Conservation (phyloP, 2,329 filamentous ascomycete genomes). For the Verticillium zaregamsianum region DNA sequence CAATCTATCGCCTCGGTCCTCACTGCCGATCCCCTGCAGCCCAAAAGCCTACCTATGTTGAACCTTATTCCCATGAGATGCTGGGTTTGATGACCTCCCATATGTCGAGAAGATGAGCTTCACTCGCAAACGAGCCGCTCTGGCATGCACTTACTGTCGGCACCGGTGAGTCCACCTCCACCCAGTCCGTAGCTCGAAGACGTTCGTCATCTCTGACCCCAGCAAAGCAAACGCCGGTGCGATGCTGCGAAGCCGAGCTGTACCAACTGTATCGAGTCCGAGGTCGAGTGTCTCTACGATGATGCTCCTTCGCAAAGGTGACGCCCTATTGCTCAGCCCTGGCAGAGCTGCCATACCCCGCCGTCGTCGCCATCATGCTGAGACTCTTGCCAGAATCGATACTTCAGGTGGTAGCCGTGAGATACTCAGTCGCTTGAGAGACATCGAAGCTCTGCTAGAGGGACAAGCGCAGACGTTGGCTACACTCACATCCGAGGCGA, state of each 20-base stretch:
- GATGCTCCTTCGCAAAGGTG: conserved; percentile 21
- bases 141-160: conserved; percentile 23
- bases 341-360: not conserved
- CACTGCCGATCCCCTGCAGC: not conserved
- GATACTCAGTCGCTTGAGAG: conserved; percentile 19
- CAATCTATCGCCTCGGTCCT: not conserved
- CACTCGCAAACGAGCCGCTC: conserved; percentile 19
- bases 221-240: conserved; percentile 21
- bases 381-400: conserved; percentile 16
- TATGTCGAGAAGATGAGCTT: conserved; percentile 18
- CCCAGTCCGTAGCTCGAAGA: not conserved
- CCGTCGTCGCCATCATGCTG: not conserved
- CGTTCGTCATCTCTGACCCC: not conserved
- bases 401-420: conserved; percentile 22
- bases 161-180: conserved; percentile 15
- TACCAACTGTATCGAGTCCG: conserved; percentile 18
- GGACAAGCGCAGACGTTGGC: conserved; percentile 13
- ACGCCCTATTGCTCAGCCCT: not conserved
- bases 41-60: not conserved
- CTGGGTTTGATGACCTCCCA: not conserved
- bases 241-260: conserved; percentile 20
- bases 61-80: not conserved
- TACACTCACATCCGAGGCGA: conserved; percentile 10
- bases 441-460: conserved; percentile 20
- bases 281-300: conserved; percentile 22